phyloP scores from a whole-genome alignment of 164 flowering plant species.

The Umbellularia californica region DNA sequence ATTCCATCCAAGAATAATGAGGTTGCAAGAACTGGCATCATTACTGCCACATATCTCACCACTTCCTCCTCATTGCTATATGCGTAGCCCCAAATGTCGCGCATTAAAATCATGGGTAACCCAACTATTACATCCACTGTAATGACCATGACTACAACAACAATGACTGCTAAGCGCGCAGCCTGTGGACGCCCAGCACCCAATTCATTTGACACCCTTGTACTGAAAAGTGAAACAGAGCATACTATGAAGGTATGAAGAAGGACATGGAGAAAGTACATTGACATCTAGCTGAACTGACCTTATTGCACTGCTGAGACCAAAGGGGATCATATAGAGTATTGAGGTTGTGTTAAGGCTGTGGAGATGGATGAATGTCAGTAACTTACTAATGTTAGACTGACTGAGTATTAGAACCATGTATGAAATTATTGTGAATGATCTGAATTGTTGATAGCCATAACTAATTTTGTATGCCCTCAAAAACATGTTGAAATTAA shows the following conservation, averaged over 20 bases:
- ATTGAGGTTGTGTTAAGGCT: slow-evolving; percentile 7
- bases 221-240: slow-evolving; percentile 19
- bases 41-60: slow-evolving; percentile 29
- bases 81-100: slow-evolving; percentile 25
- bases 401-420: not conserved
- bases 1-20: slow-evolving; percentile 41
- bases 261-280: not conserved
- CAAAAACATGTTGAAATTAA: not conserved
- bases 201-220: slow-evolving; percentile 39
- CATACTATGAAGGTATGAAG: not conserved
- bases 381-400: not conserved
- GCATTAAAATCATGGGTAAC: slow-evolving; percentile 16
- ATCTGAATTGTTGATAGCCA: not conserved
- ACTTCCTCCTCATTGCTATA: slow-evolving; percentile 39
- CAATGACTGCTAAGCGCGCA: slow-evolving; percentile 28
- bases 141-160: slow-evolving; percentile 16
- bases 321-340: slow-evolving; percentile 6
- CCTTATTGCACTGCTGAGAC: slow-evolving; percentile 11
- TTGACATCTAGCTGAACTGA: not conserved
- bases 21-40: slow-evolving; percentile 44
- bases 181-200: slow-evolving; percentile 35
- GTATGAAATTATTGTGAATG: not conserved
- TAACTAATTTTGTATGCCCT: not conserved
- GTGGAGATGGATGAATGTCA: not conserved
- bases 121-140: slow-evolving; percentile 17